phyloP scores from a whole-genome alignment of 1,284 basidiomycete species.

The Tremellales sp. region DNA sequence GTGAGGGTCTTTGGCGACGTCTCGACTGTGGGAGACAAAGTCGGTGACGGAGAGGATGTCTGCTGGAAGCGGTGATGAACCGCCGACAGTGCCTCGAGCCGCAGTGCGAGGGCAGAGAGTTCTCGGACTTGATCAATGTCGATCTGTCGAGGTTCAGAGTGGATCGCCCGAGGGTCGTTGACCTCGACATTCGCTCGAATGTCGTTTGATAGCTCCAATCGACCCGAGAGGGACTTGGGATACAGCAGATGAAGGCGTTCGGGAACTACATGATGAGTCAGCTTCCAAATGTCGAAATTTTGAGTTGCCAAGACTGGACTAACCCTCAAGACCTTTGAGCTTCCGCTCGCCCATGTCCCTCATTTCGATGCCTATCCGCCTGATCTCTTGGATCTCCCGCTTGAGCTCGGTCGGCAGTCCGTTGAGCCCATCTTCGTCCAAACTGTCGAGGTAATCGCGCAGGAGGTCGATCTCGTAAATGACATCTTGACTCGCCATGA shows the following conservation, averaged over 20 bases:
- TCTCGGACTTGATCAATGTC: conserved; percentile 70
- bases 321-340: conserved; percentile 82
- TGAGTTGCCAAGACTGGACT: conserved; percentile 9
- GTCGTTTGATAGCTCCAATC: conserved; percentile 60
- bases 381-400: conserved; percentile 49
- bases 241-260: conserved; percentile 83
- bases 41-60: conserved; percentile 49
- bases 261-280: conserved; percentile 56
- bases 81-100: conserved; percentile 76
- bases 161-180: conserved; percentile 49
- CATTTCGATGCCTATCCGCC: conserved; percentile 68
- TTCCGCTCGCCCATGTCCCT: conserved; percentile 78
- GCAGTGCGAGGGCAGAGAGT: conserved; percentile 69
- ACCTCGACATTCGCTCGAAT: conserved; percentile 50
- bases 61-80: conserved; percentile 55
- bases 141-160: conserved; percentile 62
- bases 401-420: conserved; percentile 44
- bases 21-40: conserved; percentile 1
- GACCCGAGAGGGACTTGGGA: conserved; percentile 68
- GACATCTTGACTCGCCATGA: conserved; percentile 88
- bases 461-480: conserved; percentile 68
- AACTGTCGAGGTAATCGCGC: conserved; percentile 43
- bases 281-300: conserved; percentile 1
- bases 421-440: conserved; percentile 53
- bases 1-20: conserved; percentile 19